Conservation (phyloP, 768 basidiomycete genomes). For the Leccinum truebloodii region DNA sequence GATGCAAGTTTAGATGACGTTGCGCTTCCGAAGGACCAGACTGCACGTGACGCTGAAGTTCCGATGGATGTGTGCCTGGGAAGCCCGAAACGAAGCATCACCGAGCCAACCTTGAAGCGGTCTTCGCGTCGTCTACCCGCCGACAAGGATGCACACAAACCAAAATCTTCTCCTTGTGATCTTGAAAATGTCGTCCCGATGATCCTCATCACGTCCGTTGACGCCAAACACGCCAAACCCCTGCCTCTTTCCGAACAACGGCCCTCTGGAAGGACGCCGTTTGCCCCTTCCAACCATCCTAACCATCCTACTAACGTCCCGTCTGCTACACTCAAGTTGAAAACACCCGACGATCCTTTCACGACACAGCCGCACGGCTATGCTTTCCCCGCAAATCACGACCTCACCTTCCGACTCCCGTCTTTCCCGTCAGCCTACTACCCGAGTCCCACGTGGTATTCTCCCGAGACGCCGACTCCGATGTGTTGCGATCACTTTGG, state of each 20-base stretch:
- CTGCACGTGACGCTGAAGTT: background rate
- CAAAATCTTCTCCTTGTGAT: background rate
- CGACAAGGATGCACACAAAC: background rate
- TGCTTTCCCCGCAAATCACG: background rate
- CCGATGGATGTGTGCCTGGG: conserved; percentile 8
- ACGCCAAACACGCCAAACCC: conserved; percentile 25
- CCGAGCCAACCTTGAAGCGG: background rate
- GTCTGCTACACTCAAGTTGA: background rate
- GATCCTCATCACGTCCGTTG: conserved; percentile 29
- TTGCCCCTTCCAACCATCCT: conserved; percentile 8
- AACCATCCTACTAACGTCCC: conserved; percentile 10
- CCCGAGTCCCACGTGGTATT: background rate
- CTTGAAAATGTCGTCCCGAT: conserved; percentile 16
- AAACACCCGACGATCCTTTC: conserved; percentile 21
- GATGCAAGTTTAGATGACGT: conserved; percentile 11
- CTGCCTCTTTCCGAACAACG: conserved; percentile 16
- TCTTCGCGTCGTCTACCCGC: background rate
- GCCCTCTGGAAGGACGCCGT: conserved; percentile 12
- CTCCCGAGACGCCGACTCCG: conserved; percentile 29
- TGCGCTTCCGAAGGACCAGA: background rate
- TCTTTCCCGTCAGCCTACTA: conserved; percentile 3
- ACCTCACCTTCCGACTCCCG: conserved; percentile 19
- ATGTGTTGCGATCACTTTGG: conserved; percentile 26
- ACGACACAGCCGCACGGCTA: background rate
- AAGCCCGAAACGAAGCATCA: background rate